Evolutionary conservation across 331 rosid species (phyloP), one percentile per base, ranked within the genome.

Genomic region (Malus hybrid): DNA sequence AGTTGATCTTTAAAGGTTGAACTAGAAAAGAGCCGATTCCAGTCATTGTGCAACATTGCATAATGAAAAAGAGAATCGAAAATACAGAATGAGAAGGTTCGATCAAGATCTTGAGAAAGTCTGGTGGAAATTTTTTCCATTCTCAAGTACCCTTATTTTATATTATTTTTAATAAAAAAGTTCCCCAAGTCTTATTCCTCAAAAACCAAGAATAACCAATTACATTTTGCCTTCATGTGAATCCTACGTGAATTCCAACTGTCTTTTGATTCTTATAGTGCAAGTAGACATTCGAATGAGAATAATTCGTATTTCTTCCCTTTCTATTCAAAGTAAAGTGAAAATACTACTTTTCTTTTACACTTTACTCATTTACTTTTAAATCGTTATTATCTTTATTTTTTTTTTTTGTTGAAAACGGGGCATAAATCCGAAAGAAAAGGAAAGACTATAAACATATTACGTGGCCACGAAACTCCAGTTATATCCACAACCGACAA

Each of bases 211-310:
- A 55, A 32, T 32, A 19, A 61, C 65, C 28, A 26, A 61, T 61
- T 2, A 53, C 64, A 28, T 70, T 70, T 36, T 70, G 7, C 4
- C 16, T 29, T 50, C 53, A 16, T 29, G 46, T 70, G 53, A 56
- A 57, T 50, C 48, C 63, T 11, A 70, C 1, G 34, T 10, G 14
- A 16, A 71, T 26, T 70, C 62, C 74, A 71, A n/a, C 29, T 22
- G 67, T 39, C 56, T 19, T 30, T 71, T 56, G 66, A 71, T 71
- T 56, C 66, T 71, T 56, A 7, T 20, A 11, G 1, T 56, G 66
- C 24, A 34, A 33, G 55, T 71, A 33, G 39, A 71, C 26, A 24
- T 34, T 63, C 20, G 32, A 20, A n/a, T 22, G 53, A 32, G 66
- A 30, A 55, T 71, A 34, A 71, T 71, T 55, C 19, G 15, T 10